These are phyloP conservation scores for barrel medic (Medicago truncatula) DNA, from an alignment of 306 rosid species.

Conservation along the genomic window MtrunA17r5.0-ANR NC_053048.1:38989001-38989500, in stretches of 20 bases:
- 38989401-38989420: not conserved
- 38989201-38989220: too few relatives aligned
- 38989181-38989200: too few relatives aligned
- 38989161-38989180: too few relatives aligned
- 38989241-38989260: too few relatives aligned
- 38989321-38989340: not conserved
- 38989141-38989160: too few relatives aligned
- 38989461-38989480: not conserved
- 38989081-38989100: too few relatives aligned
- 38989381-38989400: not conserved
- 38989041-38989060: not conserved
- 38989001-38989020: not conserved
- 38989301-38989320: not conserved
- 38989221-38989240: too few relatives aligned
- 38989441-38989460: conserved; percentile 28
- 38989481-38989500: not conserved
- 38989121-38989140: too few relatives aligned
- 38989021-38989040: not conserved
- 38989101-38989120: too few relatives aligned
- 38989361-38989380: not conserved
- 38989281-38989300: not conserved
- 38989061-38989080: too few relatives aligned
- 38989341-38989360: not conserved
- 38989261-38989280: not conserved
- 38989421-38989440: not conserved